These are phyloP conservation scores for Rugonectria rugulosa DNA, from an alignment of 2,329 filamentous ascomycete species.

Conservation along the genomic window DNA sequence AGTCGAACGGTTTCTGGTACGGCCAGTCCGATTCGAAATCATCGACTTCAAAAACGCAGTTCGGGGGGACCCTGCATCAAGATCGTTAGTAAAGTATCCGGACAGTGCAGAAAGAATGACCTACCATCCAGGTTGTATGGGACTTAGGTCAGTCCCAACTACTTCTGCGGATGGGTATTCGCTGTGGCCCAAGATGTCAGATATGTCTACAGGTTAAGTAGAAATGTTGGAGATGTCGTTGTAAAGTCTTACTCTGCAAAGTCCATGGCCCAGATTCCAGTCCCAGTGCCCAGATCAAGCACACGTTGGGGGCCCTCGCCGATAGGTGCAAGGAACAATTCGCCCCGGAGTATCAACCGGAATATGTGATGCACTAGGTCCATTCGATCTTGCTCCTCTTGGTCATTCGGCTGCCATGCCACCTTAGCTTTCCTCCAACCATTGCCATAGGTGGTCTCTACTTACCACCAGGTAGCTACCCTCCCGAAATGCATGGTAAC, in stretches of 20 bases:
- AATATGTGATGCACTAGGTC: conserved; percentile 18
- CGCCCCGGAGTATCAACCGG: not conserved
- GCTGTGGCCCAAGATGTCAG: not conserved
- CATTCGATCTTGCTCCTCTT: conserved; percentile 20
- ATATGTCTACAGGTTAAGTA: too few relatives aligned
- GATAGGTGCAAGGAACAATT: conserved; percentile 6
- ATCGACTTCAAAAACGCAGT: conserved; percentile 14
- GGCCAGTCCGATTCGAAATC: conserved; percentile 13
- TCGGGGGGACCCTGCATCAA: conserved; percentile 7
- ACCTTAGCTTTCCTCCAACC: not conserved
- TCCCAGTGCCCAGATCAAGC: conserved; percentile 15
- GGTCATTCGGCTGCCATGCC: conserved; percentile 13
- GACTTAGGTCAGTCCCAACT: conserved; percentile 15
- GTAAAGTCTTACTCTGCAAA: conserved; percentile 16
- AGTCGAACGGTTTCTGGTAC: conserved; percentile 2
- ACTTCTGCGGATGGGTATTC: conserved; percentile 12
- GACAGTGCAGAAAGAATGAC: not conserved
- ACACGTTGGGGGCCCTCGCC: conserved; percentile 8
- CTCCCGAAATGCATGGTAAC: conserved; percentile 17
- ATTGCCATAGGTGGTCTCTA: not conserved
- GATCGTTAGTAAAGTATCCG: not conserved
- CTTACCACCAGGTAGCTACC: conserved; percentile 19
- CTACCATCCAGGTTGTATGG: conserved; percentile 21
- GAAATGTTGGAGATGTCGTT: not conserved
- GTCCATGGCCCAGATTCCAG: conserved; percentile 21